Base-by-base conservation (phyloP, 139 green algal genomes). In the Micractinium sp. region DNA sequence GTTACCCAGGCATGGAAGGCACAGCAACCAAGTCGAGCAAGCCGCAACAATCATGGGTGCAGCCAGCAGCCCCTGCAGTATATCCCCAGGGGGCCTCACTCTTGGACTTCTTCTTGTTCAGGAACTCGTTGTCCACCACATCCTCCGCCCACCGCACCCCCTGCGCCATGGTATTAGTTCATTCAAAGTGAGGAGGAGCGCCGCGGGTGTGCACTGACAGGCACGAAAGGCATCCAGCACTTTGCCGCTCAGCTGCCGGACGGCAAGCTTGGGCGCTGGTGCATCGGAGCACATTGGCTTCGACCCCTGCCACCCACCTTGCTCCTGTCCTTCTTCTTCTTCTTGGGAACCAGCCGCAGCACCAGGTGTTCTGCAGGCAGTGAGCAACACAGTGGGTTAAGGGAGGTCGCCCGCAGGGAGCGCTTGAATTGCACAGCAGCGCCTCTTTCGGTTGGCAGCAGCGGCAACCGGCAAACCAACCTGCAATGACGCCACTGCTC, bases 21-120 rank as follows among this genome's bases (percentile, higher is more conserved):
- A 56, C 47, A 56, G 47, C 47, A 56, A 56, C 47, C 47, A 56
- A 56, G 47, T 5, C 47, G 9, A 16, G 47, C 7, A 56, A 56
- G 47, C 9, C 7, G 47, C 47, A 56, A 56, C 47, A 56, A 16
- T 56, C 9, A 9, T 56, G 47, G 9, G 47, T 56, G 47, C 47
- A 56, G 47, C 47, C 47, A 56, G 47, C 47, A 56, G 47, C 7
- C 47, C 47, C 7, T 9, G 5, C 47, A 9, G 47, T 27, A 35
- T 75, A 25, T 56, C 47, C 47, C 47, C 9, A 56, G 47, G 47
- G 47, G 27, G 0, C 3, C 95, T 87, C 74, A 97, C 95, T 97
- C 89, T 97, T 97, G 0, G 94, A 96, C 36, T 92, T 96, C 69
- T 94, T 95, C 86, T 96, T 97, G 33, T 94, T 94, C 67, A 95